These are phyloP conservation scores for Monosporascus sp. DNA, from an alignment of 2,329 filamentous ascomycete species.

Conservation along the genomic window DNA sequence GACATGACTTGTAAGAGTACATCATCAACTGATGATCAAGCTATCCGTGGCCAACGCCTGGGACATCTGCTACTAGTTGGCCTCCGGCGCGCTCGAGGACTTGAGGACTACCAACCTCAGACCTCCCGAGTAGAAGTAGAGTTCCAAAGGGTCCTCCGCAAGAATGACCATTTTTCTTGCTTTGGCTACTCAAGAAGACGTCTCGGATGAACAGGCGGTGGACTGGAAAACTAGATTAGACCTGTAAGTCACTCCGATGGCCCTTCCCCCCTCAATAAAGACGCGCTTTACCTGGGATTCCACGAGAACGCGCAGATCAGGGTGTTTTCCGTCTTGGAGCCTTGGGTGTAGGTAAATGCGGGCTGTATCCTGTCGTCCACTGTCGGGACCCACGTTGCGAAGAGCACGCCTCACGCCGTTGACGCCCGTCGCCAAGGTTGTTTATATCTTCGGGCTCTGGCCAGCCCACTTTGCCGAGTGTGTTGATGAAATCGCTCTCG, in stretches of 20 bases:
- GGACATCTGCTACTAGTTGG: conserved; percentile 33
- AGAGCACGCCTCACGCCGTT: background rate
- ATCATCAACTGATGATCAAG: conserved; percentile 46
- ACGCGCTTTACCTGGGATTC: conserved; percentile 40
- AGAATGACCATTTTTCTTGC: conserved; percentile 43
- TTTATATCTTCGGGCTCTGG: background rate
- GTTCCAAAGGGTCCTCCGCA: conserved; percentile 35
- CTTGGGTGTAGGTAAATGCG: conserved; percentile 47
- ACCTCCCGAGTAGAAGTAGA: conserved; percentile 45
- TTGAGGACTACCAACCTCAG: conserved; percentile 41
- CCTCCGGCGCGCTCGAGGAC: conserved; percentile 34
- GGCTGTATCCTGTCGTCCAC: conserved; percentile 26
- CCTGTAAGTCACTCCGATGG: conserved; percentile 10
- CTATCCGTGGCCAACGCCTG: conserved; percentile 42
- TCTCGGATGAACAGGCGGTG: background rate
- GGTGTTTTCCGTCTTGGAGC: conserved; percentile 36
- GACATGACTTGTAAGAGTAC: conserved; percentile 36
- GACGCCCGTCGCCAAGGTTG: background rate
- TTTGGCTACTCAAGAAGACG: conserved; percentile 20
- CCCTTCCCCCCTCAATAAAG: conserved; percentile 11
- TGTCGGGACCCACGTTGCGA: background rate
- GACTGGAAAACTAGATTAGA: conserved; percentile 9
- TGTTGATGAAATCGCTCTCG: background rate
- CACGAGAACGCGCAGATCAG: conserved; percentile 47
- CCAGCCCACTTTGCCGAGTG: background rate